These are phyloP conservation scores for Sporobolus alterniflorus DNA, from an alignment of 202 grass and related monocot genomes.

Conservation along the genomic window DNA sequence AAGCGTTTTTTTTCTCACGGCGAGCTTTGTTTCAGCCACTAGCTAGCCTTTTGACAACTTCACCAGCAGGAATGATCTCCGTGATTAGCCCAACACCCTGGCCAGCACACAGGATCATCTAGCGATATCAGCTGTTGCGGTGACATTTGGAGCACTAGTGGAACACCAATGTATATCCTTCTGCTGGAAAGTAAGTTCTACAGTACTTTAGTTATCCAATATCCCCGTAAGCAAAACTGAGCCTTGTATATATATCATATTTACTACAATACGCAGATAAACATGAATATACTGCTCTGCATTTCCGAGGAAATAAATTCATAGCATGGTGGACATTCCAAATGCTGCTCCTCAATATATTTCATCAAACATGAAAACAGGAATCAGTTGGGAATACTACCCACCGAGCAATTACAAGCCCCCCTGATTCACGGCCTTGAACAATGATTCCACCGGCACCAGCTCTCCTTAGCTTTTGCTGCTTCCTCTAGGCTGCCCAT, in stretches of 20 bases:
- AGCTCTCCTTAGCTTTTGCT: conserved; percentile 76
- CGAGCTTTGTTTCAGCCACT: conserved; percentile 55
- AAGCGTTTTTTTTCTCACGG: conserved; percentile 53
- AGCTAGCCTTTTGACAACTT: conserved; percentile 72
- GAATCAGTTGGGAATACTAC: conserved; percentile 33
- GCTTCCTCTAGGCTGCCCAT: conserved; percentile 80
- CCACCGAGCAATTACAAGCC: conserved; percentile 90
- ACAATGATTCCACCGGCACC: conserved; percentile 87
- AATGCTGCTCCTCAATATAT: too few species aligned
- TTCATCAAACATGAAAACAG: conserved; percentile 1
- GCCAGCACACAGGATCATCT: conserved; percentile 91
- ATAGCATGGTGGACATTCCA: conserved; percentile 24
- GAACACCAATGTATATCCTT: conserved; percentile 72
- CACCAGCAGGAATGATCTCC: conserved; percentile 68
- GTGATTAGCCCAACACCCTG: conserved; percentile 80
- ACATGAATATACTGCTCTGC: not conserved
- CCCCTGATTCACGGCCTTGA: conserved; percentile 91
- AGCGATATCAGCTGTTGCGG: conserved; percentile 68
- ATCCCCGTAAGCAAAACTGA: too few species aligned
- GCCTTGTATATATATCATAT: too few species aligned
- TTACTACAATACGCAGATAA: not conserved
- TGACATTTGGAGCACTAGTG: conserved; percentile 80
- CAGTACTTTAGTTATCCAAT: too few species aligned
- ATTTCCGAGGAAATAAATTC: not conserved
- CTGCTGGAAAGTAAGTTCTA: too few species aligned